These are phyloP conservation scores for Rhizoclosmatium sp. DNA, from an alignment of 192 early-diverging fungal genomes.

Conservation along the genomic window DNA sequence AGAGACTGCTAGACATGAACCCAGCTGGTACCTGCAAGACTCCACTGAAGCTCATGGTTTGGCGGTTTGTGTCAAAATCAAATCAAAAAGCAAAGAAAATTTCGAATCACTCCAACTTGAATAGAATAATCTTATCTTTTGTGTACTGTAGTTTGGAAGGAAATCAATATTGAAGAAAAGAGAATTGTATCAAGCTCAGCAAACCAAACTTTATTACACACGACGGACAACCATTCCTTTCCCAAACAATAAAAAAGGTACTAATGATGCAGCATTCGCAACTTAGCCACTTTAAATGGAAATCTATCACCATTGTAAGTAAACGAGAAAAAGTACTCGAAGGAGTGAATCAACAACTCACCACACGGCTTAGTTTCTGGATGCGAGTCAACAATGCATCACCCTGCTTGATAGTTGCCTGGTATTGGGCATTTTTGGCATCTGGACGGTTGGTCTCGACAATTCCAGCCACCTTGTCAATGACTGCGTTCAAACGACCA, in stretches of 20 bases:
- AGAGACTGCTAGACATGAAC: too few relatives aligned
- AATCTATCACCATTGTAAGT: too few relatives aligned
- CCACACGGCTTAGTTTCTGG: slow-evolving; percentile 94
- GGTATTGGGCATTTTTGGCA: slow-evolving; percentile 98
- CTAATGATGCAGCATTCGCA: not conserved
- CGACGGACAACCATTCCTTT: not conserved
- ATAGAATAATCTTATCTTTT: too few relatives aligned
- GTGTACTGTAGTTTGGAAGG: too few relatives aligned
- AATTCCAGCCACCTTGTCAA: slow-evolving; percentile 98
- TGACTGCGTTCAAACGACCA: slow-evolving; percentile 96
- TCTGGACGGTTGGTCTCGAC: slow-evolving; percentile 98
- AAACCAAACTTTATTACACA: not conserved
- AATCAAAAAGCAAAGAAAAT: too few relatives aligned
- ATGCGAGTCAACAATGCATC: slow-evolving; percentile 93
- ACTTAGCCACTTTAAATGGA: not conserved
- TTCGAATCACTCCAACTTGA: too few relatives aligned
- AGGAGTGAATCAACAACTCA: slow-evolving; percentile 46
- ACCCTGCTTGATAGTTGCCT: slow-evolving; percentile 94
- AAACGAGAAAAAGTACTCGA: not conserved
- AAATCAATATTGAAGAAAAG: too few relatives aligned
- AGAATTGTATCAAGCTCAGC: not conserved
- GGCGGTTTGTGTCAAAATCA: too few relatives aligned
- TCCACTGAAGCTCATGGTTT: too few relatives aligned
- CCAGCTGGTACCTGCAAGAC: not conserved
- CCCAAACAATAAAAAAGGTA: not conserved